Evolutionary conservation across 2,329 filamentous ascomycete genomes (phyloP).

Genomic region (Neurospora sp.): DNA sequence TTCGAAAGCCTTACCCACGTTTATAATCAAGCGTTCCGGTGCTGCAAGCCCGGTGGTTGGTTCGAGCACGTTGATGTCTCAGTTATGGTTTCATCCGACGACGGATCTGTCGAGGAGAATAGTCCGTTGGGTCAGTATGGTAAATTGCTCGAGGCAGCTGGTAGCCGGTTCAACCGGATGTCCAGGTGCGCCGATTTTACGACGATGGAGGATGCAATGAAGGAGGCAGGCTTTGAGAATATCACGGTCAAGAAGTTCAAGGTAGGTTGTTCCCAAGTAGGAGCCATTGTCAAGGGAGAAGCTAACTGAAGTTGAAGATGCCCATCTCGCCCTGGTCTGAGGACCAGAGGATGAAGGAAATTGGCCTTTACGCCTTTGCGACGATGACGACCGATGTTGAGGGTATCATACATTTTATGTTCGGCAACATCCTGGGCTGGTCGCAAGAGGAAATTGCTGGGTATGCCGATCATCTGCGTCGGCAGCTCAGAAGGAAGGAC

Average conservation of each 20-base stretch:
- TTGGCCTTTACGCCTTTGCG: constrained; percentile 6
- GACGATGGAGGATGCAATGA: constrained; percentile 4
- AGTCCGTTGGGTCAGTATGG: constrained; percentile 10
- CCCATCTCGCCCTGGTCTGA: constrained; percentile 11
- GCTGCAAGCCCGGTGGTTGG: constrained; percentile 8
- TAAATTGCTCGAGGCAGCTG: constrained; percentile 2
- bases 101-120: constrained; percentile 20
- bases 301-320: neutral
- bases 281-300: neutral
- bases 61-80: constrained; percentile 1
- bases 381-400: constrained; percentile 7
- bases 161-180: neutral
- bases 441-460: constrained; percentile 7
- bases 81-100: constrained; percentile 21
- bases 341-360: constrained; percentile 8
- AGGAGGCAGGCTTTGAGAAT: constrained; percentile 11
- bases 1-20: constrained; percentile 27
- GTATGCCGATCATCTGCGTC: constrained; percentile 6
- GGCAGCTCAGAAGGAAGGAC: constrained; percentile 1
- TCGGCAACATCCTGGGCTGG: constrained; percentile 12
- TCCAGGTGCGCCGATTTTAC: neutral
- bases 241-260: constrained; percentile 7
- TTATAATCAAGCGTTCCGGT: constrained; percentile 27
- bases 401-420: constrained; percentile 13
- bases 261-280: neutral